These are phyloP conservation scores for Didymella segeticola DNA, from an alignment of 2,329 filamentous ascomycete genomes.

Conservation along the genomic window DNA sequence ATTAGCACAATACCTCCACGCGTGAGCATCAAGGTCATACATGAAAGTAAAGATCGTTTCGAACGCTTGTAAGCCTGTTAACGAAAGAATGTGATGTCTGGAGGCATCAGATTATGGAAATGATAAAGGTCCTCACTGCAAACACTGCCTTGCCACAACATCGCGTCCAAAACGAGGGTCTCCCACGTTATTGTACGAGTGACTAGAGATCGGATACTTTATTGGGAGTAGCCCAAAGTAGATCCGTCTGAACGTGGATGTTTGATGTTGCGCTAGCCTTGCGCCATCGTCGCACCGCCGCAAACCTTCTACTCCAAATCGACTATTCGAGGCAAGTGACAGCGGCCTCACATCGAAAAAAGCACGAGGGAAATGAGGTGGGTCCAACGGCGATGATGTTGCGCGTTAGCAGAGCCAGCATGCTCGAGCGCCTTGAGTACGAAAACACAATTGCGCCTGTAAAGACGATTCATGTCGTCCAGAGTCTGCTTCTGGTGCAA, in stretches of 20 bases:
- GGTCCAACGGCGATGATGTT: slow-evolving; percentile 12
- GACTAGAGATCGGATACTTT: slow-evolving; percentile 31
- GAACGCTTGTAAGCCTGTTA: slow-evolving; percentile 18
- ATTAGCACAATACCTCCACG: not conserved
- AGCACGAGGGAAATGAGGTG: slow-evolving; percentile 15
- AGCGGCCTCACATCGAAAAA: slow-evolving; percentile 15
- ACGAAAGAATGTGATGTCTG: slow-evolving; percentile 23
- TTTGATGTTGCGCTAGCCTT: slow-evolving; percentile 34
- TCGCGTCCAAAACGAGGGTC: slow-evolving; percentile 23
- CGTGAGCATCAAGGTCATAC: not conserved
- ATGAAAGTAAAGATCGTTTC: slow-evolving; percentile 16
- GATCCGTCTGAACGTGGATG: slow-evolving; percentile 31
- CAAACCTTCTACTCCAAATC: slow-evolving; percentile 28
- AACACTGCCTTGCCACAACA: slow-evolving; percentile 30
- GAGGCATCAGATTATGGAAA: slow-evolving; percentile 19
- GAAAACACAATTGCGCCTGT: not conserved
- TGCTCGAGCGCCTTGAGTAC: not conserved
- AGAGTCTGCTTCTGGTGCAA: not conserved
- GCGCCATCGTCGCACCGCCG: slow-evolving; percentile 30
- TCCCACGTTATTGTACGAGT: slow-evolving; percentile 31
- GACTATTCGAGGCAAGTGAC: slow-evolving; percentile 20
- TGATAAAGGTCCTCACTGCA: slow-evolving; percentile 23
- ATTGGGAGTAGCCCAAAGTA: slow-evolving; percentile 32
- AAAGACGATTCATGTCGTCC: slow-evolving; percentile 1
- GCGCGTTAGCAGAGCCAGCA: slow-evolving; percentile 8